Base-by-base conservation (phyloP, 1,284 basidiomycete species). In the Rhodotorula sp. region DNA sequence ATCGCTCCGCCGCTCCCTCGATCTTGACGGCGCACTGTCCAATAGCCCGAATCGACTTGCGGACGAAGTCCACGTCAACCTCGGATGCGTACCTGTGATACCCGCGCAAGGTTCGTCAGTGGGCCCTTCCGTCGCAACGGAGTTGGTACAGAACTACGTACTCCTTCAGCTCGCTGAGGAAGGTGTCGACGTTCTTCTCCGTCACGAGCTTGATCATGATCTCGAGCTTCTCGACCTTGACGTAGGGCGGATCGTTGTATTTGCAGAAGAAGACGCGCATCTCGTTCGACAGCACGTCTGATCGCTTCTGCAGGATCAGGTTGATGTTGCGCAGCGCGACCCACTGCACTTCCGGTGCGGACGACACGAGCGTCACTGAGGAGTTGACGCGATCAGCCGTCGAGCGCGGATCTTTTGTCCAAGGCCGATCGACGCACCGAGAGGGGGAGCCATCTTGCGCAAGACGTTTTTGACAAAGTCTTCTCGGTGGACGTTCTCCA, bases 191-290 rank as follows among this genome's bases (percentile, higher is more conserved):
- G 76, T 98, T 99, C 79, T 88, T 89, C 70, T 96, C 93, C 44
- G 86, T 86, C 5, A 93, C 94, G 63, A 99, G 83, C 64, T 93
- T 88, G 72, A 97, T 93, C 94, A 99, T 98, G 81, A 98, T 97
- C 77, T 97, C 96, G 71, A 99, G 83, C 81, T 99, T 99, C 81
- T 96, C 95, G 61, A 98, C 87, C 82, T 99, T 99, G 81, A 98
- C 94, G 79, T 99, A 99, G 46, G 94, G 84, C 4, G 96, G 95
- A 79, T 99, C 96, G 80, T 98, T 99, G 84, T 99, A 99, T 81
- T 99, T 99, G 89, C 96, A 99, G 84, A 99, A 99, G 81, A 99
- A 99, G 32, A 99, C 94, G 67, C 94, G 88, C 88, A 99, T 94
- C 82, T 99, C 95, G 81, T 91, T 94, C 36, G 89, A 87, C 10